phyloP scores from a whole-genome alignment of 306 rosid species.

The Vigna unguiculata region DNA sequence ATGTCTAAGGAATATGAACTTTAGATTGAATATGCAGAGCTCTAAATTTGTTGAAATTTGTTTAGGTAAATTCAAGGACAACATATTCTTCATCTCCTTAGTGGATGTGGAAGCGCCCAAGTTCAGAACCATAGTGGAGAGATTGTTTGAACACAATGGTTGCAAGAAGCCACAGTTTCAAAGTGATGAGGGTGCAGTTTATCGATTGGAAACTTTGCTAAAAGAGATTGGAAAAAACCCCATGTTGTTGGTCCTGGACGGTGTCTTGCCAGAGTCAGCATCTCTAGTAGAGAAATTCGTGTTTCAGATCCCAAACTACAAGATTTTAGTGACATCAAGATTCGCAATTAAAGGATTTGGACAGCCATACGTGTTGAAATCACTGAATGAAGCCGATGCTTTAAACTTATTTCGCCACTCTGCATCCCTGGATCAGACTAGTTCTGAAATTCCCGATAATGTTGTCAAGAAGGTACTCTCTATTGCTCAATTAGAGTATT shows the following conservation, averaged over 20 bases:
- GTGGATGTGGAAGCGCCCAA: slow-evolving; percentile 49
- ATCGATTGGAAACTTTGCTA: slow-evolving; percentile 48
- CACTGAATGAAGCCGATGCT: slow-evolving; percentile 55
- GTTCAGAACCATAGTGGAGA: slow-evolving; percentile 49
- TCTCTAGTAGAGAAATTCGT: slow-evolving; percentile 54
- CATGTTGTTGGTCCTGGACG: slow-evolving; percentile 64
- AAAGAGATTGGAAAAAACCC: slow-evolving; percentile 37
- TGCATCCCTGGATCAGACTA: slow-evolving; percentile 48
- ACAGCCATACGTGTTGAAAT: slow-evolving; percentile 33
- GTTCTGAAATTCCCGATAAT: slow-evolving; percentile 43
- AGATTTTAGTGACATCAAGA: slow-evolving; percentile 73
- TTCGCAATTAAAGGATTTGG: slow-evolving; percentile 49
- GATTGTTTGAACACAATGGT: slow-evolving; percentile 49
- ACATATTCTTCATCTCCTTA: slow-evolving; percentile 57
- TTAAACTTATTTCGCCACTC: slow-evolving; percentile 51
- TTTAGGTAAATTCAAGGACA: slow-evolving; percentile 57
- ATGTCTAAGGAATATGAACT: neutral
- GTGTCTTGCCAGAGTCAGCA: slow-evolving; percentile 60
- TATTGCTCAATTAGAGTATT: neutral
- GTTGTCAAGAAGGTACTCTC: slow-evolving; percentile 55
- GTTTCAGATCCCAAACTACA: slow-evolving; percentile 50
- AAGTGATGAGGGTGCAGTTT: slow-evolving; percentile 42
- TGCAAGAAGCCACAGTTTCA: slow-evolving; percentile 39
- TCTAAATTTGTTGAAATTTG: slow-evolving; percentile 32
- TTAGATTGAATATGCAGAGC: neutral